phyloP scores from a whole-genome alignment of 176 grass and related monocot genomes.

The Zoysia pacifica region DNA sequence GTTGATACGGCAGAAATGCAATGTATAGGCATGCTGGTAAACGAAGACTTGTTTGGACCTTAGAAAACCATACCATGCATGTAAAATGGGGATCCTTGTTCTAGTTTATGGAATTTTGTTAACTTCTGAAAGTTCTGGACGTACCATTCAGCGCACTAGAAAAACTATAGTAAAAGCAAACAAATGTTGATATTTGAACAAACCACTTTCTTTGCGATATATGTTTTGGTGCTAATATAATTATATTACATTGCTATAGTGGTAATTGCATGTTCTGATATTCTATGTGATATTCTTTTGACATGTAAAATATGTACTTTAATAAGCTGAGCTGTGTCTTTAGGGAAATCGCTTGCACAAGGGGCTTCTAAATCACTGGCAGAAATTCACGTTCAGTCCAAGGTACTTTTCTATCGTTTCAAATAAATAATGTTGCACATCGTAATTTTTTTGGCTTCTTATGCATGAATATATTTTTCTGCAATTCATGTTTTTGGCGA shows the following conservation, averaged over 20 bases:
- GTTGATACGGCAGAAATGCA: background rate
- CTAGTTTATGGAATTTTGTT: background rate
- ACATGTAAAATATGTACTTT: slow-evolving; percentile 13
- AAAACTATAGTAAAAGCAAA: background rate
- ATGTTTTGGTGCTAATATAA: background rate
- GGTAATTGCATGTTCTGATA: slow-evolving; percentile 19
- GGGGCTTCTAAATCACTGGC: slow-evolving; percentile 93
- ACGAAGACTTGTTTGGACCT: background rate
- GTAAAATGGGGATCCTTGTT: background rate
- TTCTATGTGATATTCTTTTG: slow-evolving; percentile 22
- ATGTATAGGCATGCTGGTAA: background rate
- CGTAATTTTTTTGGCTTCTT: background rate
- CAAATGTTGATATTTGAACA: background rate
- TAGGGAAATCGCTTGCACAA: slow-evolving; percentile 97
- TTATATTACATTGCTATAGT: background rate
- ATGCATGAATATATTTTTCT: slow-evolving; percentile 9
- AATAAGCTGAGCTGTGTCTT: slow-evolving; percentile 36
- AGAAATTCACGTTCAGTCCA: slow-evolving; percentile 95
- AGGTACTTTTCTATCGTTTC: slow-evolving; percentile 57
- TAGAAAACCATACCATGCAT: background rate
- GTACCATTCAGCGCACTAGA: background rate
- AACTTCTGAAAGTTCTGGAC: background rate
- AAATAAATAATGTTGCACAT: background rate
- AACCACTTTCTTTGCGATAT: background rate
- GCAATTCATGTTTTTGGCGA: background rate